Conservation (phyloP, 2,329 filamentous ascomycete species). For the Aureobasidium zeae region DNA sequence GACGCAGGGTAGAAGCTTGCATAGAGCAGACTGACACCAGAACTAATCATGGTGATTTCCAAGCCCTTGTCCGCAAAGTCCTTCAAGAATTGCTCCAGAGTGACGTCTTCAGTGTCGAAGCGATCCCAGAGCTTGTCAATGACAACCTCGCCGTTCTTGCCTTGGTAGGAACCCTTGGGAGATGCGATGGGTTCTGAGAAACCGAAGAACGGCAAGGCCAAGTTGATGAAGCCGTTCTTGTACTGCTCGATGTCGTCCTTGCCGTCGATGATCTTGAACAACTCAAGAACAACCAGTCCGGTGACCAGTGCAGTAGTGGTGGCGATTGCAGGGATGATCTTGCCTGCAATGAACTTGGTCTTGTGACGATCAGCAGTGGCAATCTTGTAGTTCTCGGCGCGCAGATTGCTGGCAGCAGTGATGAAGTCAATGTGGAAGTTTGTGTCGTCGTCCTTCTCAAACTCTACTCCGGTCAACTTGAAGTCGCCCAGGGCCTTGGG, state of each 20-base stretch:
- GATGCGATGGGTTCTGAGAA: constrained; percentile 96
- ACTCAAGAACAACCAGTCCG: constrained; percentile 80
- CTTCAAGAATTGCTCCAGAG: constrained; percentile 72
- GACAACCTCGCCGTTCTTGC: constrained; percentile 65
- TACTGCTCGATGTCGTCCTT: constrained; percentile 97
- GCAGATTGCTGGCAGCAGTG: constrained; percentile 89
- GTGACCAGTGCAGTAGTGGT: constrained; percentile 95
- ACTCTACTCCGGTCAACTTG: constrained; percentile 85
- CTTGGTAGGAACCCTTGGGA: constrained; percentile 82
- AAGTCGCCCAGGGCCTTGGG: constrained; percentile 77
- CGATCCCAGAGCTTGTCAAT: constrained; percentile 98
- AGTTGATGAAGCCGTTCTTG: constrained; percentile 97
- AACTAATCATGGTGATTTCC: constrained; percentile 84
- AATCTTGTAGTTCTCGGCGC: constrained; percentile 97
- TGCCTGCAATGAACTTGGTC: constrained; percentile 99
- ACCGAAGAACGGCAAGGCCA: constrained; percentile 93
- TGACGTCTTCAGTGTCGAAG: constrained; percentile 82
- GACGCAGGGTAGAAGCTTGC: constrained; percentile 83
- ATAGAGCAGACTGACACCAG: constrained; percentile 90
- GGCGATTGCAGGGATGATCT: constrained; percentile 97
- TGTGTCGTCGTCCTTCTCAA: constrained; percentile 96
- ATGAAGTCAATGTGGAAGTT: constrained; percentile 99
- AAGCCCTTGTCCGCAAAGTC: constrained; percentile 75
- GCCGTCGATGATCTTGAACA: constrained; percentile 94
- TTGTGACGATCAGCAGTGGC: constrained; percentile 85